Conservation (phyloP, 164 flowering plant genomes). For the Vitis cinerea region DNA sequence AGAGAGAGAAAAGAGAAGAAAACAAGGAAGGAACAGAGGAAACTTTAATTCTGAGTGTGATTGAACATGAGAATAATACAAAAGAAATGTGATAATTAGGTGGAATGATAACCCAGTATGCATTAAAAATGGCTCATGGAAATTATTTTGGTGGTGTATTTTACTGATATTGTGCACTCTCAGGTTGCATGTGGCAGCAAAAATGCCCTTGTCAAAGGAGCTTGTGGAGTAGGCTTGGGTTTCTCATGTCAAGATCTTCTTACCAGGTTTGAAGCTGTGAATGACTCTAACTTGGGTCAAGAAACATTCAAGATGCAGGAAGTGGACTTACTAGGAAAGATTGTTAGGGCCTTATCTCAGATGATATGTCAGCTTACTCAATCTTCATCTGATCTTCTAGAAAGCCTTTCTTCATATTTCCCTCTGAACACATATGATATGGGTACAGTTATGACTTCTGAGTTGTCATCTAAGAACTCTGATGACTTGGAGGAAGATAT, state of each 20-base stretch:
- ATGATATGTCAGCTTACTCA: constrained; percentile 46
- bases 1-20: no score
- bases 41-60: neutral
- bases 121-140: neutral
- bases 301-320: constrained; percentile 44
- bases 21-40: no score
- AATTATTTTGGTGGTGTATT: neutral
- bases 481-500: constrained; percentile 66
- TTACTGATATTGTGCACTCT: constrained; percentile 16
- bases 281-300: constrained; percentile 27
- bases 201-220: constrained; percentile 90
- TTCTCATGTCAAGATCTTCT: constrained; percentile 73
- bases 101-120: neutral
- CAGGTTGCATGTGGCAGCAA: constrained; percentile 74
- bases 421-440: constrained; percentile 27
- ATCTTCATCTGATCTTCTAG: constrained; percentile 47
- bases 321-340: constrained; percentile 46
- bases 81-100: neutral
- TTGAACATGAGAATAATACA: neutral
- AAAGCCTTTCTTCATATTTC: constrained; percentile 40
- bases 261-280: constrained; percentile 40
- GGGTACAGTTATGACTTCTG: constrained; percentile 19
- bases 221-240: constrained; percentile 91
- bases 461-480: constrained; percentile 18
- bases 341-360: constrained; percentile 45